Evolutionary conservation across 371 early-diverging fungal species (phyloP), one percentile per base, ranked within the genome.

Genomic region (Circinella minor): DNA sequence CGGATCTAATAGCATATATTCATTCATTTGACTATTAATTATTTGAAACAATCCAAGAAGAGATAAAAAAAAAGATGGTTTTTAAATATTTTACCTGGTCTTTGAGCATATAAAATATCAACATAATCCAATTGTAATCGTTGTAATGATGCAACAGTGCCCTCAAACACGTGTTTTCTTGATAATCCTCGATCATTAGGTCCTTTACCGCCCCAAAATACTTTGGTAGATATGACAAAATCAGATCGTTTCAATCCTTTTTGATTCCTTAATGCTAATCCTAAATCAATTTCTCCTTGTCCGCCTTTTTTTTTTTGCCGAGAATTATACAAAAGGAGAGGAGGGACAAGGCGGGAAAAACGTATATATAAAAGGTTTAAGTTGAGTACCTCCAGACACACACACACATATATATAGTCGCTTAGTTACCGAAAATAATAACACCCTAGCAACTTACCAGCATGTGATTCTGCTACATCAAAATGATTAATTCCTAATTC

Each of bases 161-260:
- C 95, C 72, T 95, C 94, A 75, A 94, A 83, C 55, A 95, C 90
- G 78, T 95, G 94, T 68, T 95, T 95, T 71, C 94, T 80, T 1
- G 93, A 93, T 57, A 95, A 81, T 15, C 95, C 95, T 61, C 89
- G 84, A 67, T 93, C 93, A 77, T 95, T 95, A 27, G 91, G 91
- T 0, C 93, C 90, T 68, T 89, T 90, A 14, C 90, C 91, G 14
- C 91, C 92, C 93, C 92, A 94, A 75, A 92, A 94, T 36, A 95
- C 81, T 76, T 95, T 95, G 70, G 95, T 95, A 9, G 91, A 88
- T 46, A 95, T 86, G 17, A 94, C 93, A 65, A 91, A 88, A 60
- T 91, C 90, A 0, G 89, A 90, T 36, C 95, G 87, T 73, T 84
- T 79, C 82, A 91, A 86, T 0, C 90, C 90, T 55, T 74, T 77